Base-by-base conservation (phyloP, 805 yeast species). In the Nakazawaea peltata region DNA sequence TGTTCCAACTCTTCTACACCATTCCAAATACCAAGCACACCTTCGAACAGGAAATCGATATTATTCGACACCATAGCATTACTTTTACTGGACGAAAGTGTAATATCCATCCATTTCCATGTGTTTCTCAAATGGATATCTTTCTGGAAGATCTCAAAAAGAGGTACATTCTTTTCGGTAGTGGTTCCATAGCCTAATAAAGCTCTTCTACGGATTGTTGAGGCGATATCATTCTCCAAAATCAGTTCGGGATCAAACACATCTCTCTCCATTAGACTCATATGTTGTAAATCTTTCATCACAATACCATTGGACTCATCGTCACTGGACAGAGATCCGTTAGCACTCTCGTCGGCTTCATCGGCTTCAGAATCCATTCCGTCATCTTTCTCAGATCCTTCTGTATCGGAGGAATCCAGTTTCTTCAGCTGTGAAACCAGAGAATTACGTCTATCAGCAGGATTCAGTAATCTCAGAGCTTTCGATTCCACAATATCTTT, bases 11-110 rank as follows among this genome's bases (percentile, higher is more conserved):
- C 80, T 4, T 67, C 71, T 13, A 70, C 67, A 21, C 88, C 88
- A 47, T 77, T 77, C 98, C 97, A 90, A 24, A 90, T 75, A 8
- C 95, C 94, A 19, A 77, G 56, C 3, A 90, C 94, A 5, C 98
- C 98, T 44, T 82, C 80, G 51, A 74, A 87, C 1, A 94, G 88
- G 22, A 90, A 65, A 50, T 90, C 96, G 26, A 85, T 60, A 13
- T 73, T 78, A 17, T 75, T 77, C 4, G 81, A 68, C 3, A 73
- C 62, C 81, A 84, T 80, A 2, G 79, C 62, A 0, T 84, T 81
- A 33, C 77, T 71, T 14, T 68, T 69, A 4, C 76, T 75, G 1
- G 83, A 67, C 28, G 71, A 74, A 36, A 74, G 69, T 0, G 94
- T 85, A 33, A 83, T 71, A 1, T 75, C 71, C 22, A 90, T 59